Evolutionary conservation across 2,329 filamentous ascomycete genomes (phyloP).

Genomic region (Colletotrichum sp.): DNA sequence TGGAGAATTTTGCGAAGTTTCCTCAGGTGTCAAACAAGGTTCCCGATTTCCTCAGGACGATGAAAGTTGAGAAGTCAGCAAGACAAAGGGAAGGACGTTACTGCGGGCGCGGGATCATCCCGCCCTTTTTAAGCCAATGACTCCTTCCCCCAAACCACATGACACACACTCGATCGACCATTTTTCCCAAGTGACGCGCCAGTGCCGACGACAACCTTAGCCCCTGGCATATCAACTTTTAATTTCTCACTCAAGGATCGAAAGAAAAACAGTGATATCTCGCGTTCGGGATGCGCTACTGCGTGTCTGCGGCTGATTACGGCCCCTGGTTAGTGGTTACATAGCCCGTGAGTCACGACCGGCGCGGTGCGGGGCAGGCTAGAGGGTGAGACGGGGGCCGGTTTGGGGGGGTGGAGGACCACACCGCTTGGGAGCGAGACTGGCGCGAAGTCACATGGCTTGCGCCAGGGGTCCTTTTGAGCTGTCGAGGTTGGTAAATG

Average conservation of each 20-base stretch:
- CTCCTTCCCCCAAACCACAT: not conserved
- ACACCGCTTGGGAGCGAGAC: constrained; percentile 26
- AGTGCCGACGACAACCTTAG: not conserved
- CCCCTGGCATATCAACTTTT: not conserved
- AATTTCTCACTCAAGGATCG: not conserved
- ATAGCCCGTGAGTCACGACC: constrained; percentile 29
- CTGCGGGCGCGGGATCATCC: constrained; percentile 2
- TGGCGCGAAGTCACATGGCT: constrained; percentile 35
- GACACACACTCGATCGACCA: not conserved
- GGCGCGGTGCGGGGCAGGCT: not conserved
- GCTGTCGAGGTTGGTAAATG: not conserved
- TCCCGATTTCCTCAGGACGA: not conserved
- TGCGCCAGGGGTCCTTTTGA: not conserved
- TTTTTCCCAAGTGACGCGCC: not conserved
- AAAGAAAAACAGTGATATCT: not conserved
- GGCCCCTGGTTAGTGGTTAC: not conserved
- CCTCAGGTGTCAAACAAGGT: not conserved
- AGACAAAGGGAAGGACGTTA: not conserved
- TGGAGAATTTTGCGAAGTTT: not conserved
- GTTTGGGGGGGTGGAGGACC: not conserved
- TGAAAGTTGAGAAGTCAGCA: not conserved
- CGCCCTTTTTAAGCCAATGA: constrained; percentile 4
- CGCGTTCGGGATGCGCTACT: not conserved
- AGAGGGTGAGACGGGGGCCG: not conserved
- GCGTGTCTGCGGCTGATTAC: not conserved